Evolutionary conservation across 129 eudicot species (phyloP), one percentile per base, ranked within the genome.

Genomic region (Helianthus annuus): DNA sequence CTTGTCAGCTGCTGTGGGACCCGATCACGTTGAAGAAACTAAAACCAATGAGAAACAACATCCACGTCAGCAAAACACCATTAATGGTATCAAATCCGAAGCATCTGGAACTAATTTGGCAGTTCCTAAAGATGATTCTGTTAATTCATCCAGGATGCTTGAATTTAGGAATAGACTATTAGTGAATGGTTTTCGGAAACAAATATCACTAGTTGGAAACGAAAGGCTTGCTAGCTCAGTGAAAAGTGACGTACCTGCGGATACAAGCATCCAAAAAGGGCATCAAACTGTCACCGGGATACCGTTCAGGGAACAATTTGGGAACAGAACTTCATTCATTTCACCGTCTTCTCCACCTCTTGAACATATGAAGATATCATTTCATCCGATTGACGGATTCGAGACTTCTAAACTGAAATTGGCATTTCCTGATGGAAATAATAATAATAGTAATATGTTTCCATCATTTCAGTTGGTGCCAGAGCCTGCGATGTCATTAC

Each of bases 381-480:
- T 95, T 76, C 97, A 86, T 69, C 99, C 99, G 58, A 77, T 88
- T 53, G 78, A 83, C 32, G 84, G 95, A 9, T 90, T 86, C 34
- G 88, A 85, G 63, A 69, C 84, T 56, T 79, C 85, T 48, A 85
- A 83, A 76, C 83, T 95, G 71, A 91, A 91, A 68, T 72, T 95
- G 60, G 88, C 74, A 66, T 83, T 88, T 32, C 96, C 97, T 10
- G 88, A 91, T 67, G 93, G 89, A 39, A 71, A 40, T 64, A 60
- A 61, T 64, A 60, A 61, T 69, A 72, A 66, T 36, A 74, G 60
- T 67, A 74, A 73, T 36, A 66, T 81, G 55, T 95, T 88, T 71
- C 91, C 99, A 75, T 86, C 99, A 46, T 95, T 95, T 71, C 99
- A 95, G 80, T 76, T 95, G 81, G 90, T 95, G 14, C 99, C 99